Conservation (phyloP, 116 monocot species). For the Dioscorea cayenensis region DNA sequence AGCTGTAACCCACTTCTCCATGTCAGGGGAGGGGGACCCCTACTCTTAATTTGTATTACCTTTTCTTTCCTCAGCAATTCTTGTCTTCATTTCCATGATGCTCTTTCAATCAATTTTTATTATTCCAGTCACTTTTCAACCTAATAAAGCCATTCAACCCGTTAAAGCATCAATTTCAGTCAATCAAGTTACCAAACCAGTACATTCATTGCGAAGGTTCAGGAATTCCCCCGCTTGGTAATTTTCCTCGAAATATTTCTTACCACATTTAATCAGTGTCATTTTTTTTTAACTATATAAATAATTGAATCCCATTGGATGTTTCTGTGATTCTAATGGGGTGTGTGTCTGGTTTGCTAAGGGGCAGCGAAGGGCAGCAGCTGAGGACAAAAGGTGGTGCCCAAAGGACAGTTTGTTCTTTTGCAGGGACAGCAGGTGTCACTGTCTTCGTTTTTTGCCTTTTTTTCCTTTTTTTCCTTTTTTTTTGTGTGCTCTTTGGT, state of each 20-base stretch:
- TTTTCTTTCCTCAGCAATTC: not conserved
- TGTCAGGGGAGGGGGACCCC: not conserved
- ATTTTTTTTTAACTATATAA: no score
- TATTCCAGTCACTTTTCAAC: no score
- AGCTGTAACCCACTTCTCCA: not conserved
- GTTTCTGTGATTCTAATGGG: not conserved
- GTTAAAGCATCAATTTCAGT: no score
- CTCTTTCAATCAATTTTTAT: no score
- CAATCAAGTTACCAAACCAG: no score
- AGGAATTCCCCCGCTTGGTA: no score
- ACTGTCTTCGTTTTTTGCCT: conserved; percentile 5
- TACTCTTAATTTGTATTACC: not conserved
- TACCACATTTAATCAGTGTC: no score
- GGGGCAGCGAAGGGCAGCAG: not conserved
- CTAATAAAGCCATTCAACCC: no score
- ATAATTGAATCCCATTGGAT: no score
- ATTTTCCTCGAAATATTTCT: no score
- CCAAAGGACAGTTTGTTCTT: conserved; percentile 19
- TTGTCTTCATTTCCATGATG: no score
- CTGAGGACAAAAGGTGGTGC: conserved; percentile 27
- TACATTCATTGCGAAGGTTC: no score
- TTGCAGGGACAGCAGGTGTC: conserved; percentile 9
- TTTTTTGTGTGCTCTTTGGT: not conserved
- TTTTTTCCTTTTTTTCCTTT: not conserved
- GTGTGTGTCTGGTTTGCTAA: not conserved